These are phyloP conservation scores for Globisporangium emineosum DNA, from an alignment of 352 stramenopile species.

Conservation along the genomic window DNA sequence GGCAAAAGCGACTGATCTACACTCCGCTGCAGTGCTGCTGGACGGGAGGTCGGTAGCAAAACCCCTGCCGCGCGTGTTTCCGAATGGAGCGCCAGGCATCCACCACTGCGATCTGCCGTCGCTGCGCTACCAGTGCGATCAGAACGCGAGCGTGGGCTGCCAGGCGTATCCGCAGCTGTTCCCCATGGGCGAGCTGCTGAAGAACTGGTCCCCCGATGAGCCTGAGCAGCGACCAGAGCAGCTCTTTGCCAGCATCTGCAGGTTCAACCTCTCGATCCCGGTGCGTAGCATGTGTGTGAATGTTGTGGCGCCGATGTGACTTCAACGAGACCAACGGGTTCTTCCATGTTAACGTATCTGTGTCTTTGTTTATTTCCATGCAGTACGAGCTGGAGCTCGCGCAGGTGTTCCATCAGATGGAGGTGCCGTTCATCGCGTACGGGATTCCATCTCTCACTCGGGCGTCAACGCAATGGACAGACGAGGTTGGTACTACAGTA, in stretches of 20 bases:
- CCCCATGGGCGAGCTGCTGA: constrained; percentile 63
- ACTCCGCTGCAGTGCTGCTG: constrained; percentile 21
- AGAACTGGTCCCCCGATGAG: constrained; percentile 79
- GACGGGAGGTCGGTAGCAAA: constrained; percentile 31
- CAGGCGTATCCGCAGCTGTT: constrained; percentile 67
- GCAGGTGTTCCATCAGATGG: constrained; percentile 88
- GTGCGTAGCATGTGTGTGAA: constrained; percentile 22
- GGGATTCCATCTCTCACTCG: constrained; percentile 84
- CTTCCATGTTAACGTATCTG: constrained; percentile 6
- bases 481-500: constrained; percentile 31
- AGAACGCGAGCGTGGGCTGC: constrained; percentile 36
- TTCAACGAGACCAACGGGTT: neutral
- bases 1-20: neutral
- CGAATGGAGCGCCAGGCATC: constrained; percentile 38
- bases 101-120: constrained; percentile 56
- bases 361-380: constrained; percentile 5
- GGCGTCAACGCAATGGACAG: constrained; percentile 79
- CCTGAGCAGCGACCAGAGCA: constrained; percentile 24
- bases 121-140: constrained; percentile 55
- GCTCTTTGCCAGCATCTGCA: constrained; percentile 58
- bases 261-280: constrained; percentile 58
- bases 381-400: constrained; percentile 79
- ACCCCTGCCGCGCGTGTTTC: constrained; percentile 31
- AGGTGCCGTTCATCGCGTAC: constrained; percentile 93
- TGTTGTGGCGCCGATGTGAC: neutral